These are phyloP conservation scores for Angomonas ambiguus DNA, from an alignment of 208 protist species.

Conservation along the genomic window DNA sequence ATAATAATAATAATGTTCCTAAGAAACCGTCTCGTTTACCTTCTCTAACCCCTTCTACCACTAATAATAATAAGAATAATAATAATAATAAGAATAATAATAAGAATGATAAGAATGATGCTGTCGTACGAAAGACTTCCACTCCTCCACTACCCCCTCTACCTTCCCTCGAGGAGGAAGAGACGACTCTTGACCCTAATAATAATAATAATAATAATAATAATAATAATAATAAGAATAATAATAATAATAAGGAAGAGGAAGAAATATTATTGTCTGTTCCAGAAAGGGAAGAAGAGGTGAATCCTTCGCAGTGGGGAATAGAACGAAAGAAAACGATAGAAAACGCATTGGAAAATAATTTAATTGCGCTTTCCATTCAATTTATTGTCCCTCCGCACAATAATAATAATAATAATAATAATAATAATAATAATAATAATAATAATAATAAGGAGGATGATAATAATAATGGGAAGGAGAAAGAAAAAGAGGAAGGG, in stretches of 20 bases:
- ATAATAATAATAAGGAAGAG: not conserved
- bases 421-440: not conserved
- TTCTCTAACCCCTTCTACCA: not conserved
- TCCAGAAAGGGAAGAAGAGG: not conserved
- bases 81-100: not conserved
- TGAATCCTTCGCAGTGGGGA: not conserved
- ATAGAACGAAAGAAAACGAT: slow-evolving; percentile 6
- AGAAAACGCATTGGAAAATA: slow-evolving; percentile 72
- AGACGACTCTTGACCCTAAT: too few relatives aligned
- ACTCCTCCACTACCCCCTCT: not conserved
- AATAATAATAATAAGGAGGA: not conserved
- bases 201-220: slow-evolving; percentile 2
- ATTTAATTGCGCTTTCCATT: slow-evolving; percentile 53
- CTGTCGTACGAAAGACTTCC: not conserved
- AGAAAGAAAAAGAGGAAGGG: not conserved
- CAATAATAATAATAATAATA: not conserved
- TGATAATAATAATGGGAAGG: not conserved
- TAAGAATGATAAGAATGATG: not conserved
- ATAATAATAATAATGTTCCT: too few relatives aligned
- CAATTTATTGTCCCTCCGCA: slow-evolving; percentile 24
- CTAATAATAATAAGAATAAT: slow-evolving; percentile 1
- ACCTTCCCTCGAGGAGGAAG: not conserved
- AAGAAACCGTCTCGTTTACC: not conserved
- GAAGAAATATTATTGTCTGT: too few relatives aligned
- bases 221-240: slow-evolving; percentile 1